Conservation (phyloP, 352 stramenopile genomes). For the Phytophthora foliorum region DNA sequence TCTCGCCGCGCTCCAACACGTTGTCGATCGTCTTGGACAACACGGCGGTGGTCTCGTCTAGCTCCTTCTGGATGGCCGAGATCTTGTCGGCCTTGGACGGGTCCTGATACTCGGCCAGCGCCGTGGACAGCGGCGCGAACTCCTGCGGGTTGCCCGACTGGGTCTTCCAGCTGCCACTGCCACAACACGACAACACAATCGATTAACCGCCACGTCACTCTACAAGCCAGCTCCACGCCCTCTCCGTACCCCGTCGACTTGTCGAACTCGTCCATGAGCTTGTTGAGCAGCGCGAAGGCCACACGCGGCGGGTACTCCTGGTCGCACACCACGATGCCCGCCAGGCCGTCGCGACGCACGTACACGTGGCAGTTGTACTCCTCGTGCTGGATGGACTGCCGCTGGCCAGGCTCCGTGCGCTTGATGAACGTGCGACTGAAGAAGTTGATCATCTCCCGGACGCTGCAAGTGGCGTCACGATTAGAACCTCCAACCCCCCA, state of each 20-base stretch:
- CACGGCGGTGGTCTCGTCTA: slow-evolving; percentile 99
- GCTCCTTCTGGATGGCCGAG: slow-evolving; percentile 99
- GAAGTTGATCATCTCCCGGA: slow-evolving; percentile 99
- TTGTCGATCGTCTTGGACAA: slow-evolving; percentile 99
- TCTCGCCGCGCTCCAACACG: slow-evolving; percentile 98
- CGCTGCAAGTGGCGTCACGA: slow-evolving; percentile 48
- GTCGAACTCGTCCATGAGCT: slow-evolving; percentile 97
- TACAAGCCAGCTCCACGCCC: background rate
- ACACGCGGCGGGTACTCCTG: slow-evolving; percentile 98
- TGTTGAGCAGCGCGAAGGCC: slow-evolving; percentile 97
- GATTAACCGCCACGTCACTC: slow-evolving; percentile 12
- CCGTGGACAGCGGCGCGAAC: slow-evolving; percentile 94
- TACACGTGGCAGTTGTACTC: slow-evolving; percentile 99
- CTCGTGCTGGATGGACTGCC: slow-evolving; percentile 98
- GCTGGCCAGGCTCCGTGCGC: slow-evolving; percentile 95
- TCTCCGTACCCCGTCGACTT: slow-evolving; percentile 57
- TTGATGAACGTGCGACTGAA: slow-evolving; percentile 99
- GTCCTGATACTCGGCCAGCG: slow-evolving; percentile 98
- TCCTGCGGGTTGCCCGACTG: slow-evolving; percentile 75
- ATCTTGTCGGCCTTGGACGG: slow-evolving; percentile 99
- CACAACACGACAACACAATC: slow-evolving; percentile 43
- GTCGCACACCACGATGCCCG: slow-evolving; percentile 97
- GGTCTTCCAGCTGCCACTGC: slow-evolving; percentile 70
- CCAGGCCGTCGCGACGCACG: slow-evolving; percentile 96
- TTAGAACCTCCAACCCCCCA: background rate